phyloP scores from a whole-genome alignment of 2,329 filamentous ascomycete genomes.

The Podosphaera fusca region DNA sequence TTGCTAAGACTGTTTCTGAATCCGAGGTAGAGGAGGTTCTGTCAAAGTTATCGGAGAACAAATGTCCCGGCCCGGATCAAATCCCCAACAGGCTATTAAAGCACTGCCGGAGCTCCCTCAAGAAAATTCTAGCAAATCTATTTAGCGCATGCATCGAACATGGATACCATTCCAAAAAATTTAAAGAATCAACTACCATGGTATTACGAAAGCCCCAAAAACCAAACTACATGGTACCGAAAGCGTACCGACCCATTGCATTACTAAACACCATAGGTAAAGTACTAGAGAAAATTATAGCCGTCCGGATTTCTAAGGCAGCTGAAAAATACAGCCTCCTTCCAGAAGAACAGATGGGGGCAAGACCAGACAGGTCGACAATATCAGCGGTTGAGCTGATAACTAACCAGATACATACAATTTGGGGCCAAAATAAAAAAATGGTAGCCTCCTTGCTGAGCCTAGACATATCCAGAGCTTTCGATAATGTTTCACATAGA shows the following conservation, averaged over 20 bases:
- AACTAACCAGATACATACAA: neutral
- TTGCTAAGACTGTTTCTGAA: too few species aligned
- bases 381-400: neutral
- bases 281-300: neutral
- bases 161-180: neutral
- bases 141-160: neutral
- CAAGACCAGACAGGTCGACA: too few species aligned
- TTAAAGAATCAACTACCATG: too few species aligned
- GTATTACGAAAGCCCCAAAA: too few species aligned
- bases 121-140: neutral
- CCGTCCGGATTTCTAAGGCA: neutral
- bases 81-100: neutral
- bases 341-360: too few species aligned
- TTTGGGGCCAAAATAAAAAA: neutral
- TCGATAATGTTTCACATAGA: neutral
- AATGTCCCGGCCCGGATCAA: neutral
- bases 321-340: too few species aligned
- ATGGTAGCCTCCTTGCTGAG: neutral
- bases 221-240: too few species aligned
- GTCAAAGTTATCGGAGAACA: too few species aligned
- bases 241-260: neutral
- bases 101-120: neutral
- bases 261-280: neutral
- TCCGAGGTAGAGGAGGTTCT: too few species aligned
- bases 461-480: neutral